Percentiles rank a stretch among this genome's conserved stretches.
These are phyloP conservation scores for Cyberlindnera galapagoensis DNA, from an alignment of 805 yeast species.

Conservation along the genomic window DNA sequence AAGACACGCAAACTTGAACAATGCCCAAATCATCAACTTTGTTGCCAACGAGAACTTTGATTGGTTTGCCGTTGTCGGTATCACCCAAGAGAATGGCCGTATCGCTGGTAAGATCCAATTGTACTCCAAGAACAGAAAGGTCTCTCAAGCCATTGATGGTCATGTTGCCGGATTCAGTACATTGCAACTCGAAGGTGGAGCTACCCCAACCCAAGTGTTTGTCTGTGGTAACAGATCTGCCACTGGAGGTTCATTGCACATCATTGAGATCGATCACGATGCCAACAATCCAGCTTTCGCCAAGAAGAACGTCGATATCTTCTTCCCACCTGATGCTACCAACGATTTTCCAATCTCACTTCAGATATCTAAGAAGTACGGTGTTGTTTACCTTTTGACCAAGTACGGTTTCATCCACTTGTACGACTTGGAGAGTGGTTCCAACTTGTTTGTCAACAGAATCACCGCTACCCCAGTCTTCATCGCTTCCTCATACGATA, in stretches of 20 bases:
- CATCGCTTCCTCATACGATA: constrained; percentile 71
- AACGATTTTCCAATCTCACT: constrained; percentile 95
- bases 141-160: constrained; percentile 96
- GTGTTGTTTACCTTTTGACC: constrained; percentile 83
- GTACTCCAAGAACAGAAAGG: constrained; percentile 79
- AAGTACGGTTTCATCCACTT: constrained; percentile 95
- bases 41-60: constrained; percentile 71
- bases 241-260: constrained; percentile 73
- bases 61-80: constrained; percentile 96
- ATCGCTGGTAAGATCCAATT: constrained; percentile 96
- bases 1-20: constrained; percentile 72
- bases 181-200: constrained; percentile 65
- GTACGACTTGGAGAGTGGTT: constrained; percentile 89
- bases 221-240: constrained; percentile 88
- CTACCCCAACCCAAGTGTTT: constrained; percentile 70
- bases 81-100: constrained; percentile 87
- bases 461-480: constrained; percentile 94
- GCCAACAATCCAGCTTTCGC: constrained; percentile 78
- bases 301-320: constrained; percentile 87
- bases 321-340: constrained; percentile 94
- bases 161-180: constrained; percentile 90
- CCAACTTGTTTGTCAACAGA: constrained; percentile 90
- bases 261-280: constrained; percentile 94
- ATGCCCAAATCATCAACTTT: constrained; percentile 86
- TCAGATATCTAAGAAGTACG: constrained; percentile 79